Evolutionary conservation across 345 rosid genomes (phyloP).

Genomic region (Salix udensis): DNA sequence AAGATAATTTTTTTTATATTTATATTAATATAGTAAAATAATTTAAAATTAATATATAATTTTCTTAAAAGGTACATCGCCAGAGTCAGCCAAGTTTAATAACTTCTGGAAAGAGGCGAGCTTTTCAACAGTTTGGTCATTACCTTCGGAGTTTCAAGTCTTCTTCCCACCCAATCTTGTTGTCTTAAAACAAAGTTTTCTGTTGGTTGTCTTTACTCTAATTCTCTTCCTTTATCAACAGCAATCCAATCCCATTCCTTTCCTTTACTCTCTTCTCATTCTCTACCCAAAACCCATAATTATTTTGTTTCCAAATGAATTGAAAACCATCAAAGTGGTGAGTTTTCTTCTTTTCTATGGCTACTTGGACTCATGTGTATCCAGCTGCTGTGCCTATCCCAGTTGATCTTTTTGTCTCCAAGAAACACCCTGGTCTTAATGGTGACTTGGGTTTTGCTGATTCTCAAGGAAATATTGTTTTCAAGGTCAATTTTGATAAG

Average conservation of each 20-base stretch:
- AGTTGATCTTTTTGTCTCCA: conserved; percentile 67
- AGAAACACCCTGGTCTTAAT: conserved; percentile 52
- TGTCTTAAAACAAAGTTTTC: background rate
- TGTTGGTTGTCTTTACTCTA: background rate
- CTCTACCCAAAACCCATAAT: background rate
- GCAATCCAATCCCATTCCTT: background rate
- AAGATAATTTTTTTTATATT: no score
- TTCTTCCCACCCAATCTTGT: background rate
- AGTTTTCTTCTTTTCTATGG: conserved; percentile 18
- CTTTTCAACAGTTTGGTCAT: background rate
- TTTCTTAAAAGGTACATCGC: no score
- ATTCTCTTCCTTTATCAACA: background rate
- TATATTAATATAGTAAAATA: no score
- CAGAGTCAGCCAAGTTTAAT: no score
- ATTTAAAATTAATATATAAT: no score
- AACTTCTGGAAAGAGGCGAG: background rate
- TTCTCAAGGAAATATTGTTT: conserved; percentile 53
- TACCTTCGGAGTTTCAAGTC: background rate
- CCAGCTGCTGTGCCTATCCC: conserved; percentile 47
- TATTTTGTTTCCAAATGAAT: background rate
- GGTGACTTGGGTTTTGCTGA: conserved; percentile 67
- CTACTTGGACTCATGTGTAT: conserved; percentile 22
- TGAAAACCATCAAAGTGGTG: background rate
- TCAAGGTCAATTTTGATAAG: conserved; percentile 29
- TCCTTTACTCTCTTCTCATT: background rate